These are phyloP conservation scores for Cercospora nicotianae DNA, from an alignment of 2,329 filamentous ascomycete genomes.

Conservation along the genomic window DNA sequence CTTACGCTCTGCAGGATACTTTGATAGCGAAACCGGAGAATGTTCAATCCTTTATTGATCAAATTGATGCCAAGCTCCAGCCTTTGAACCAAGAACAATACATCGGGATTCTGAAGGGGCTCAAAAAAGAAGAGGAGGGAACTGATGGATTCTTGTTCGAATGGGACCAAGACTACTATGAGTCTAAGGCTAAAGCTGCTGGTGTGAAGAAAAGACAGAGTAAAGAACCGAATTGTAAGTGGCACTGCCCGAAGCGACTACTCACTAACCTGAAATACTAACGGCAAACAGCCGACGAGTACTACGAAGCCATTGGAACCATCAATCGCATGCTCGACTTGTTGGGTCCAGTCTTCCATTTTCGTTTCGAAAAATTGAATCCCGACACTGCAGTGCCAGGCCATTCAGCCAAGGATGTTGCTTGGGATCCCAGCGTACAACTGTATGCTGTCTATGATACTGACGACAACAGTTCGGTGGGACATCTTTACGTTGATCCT, in stretches of 20 bases:
- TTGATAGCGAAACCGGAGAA: neutral
- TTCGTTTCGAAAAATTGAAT: neutral
- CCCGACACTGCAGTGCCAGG: neutral
- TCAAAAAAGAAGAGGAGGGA: neutral
- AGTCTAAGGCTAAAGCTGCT: neutral
- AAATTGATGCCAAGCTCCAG: neutral
- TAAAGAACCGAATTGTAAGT: neutral
- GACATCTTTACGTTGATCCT: neutral
- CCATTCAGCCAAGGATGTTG: neutral
- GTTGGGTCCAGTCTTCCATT: neutral
- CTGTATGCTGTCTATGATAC: neutral
- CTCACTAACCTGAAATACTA: too few relatives aligned
- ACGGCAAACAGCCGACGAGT: neutral
- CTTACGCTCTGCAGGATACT: neutral
- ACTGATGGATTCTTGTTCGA: neutral
- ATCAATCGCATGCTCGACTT: neutral
- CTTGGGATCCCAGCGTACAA: neutral
- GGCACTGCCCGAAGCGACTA: neutral
- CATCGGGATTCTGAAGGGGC: neutral
- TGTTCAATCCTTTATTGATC: neutral
- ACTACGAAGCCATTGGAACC: neutral
- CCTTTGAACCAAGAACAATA: neutral
- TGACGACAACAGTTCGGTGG: neutral
- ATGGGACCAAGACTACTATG: neutral
- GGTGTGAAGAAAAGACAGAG: neutral